A percentile compares a stretch with the other conserved stretches of the same genome.
Conservation (phyloP, 495 filamentous ascomycete genomes). For the Penicillium angulare region DNA sequence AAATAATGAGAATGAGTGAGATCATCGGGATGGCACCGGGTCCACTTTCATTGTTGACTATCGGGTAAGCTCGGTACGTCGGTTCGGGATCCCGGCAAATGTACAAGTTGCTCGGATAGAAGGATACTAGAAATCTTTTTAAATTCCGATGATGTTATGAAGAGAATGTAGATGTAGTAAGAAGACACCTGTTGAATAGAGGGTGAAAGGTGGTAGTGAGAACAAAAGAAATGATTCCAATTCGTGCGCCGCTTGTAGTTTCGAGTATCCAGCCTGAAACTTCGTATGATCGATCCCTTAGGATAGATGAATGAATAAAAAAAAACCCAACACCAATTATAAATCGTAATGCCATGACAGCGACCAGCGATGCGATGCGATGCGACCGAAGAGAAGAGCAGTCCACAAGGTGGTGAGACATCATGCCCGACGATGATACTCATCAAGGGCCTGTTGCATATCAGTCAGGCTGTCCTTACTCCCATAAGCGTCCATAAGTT, state of each 20-base stretch:
- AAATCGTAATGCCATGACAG: too few relatives aligned
- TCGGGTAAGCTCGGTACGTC: neutral
- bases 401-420: neutral
- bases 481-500: conserved; percentile 57
- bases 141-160: too few relatives aligned
- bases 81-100: neutral
- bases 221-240: neutral
- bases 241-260: too few relatives aligned
- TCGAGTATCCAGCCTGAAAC: neutral
- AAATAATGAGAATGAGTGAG: too few relatives aligned
- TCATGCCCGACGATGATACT: neutral
- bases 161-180: too few relatives aligned
- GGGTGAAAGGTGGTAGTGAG: neutral
- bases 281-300: too few relatives aligned
- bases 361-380: neutral
- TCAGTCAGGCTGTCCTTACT: conserved; percentile 55
- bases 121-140: too few relatives aligned
- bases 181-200: too few relatives aligned
- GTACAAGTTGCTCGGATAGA: neutral
- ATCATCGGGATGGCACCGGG: too few relatives aligned
- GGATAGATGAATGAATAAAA: too few relatives aligned
- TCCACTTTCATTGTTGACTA: too few relatives aligned
- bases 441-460: conserved; percentile 54
- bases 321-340: too few relatives aligned
- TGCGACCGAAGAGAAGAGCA: neutral